Evolutionary conservation across 1,284 basidiomycete species (phyloP).

Genomic region (Cryptococcus maquisensis): DNA sequence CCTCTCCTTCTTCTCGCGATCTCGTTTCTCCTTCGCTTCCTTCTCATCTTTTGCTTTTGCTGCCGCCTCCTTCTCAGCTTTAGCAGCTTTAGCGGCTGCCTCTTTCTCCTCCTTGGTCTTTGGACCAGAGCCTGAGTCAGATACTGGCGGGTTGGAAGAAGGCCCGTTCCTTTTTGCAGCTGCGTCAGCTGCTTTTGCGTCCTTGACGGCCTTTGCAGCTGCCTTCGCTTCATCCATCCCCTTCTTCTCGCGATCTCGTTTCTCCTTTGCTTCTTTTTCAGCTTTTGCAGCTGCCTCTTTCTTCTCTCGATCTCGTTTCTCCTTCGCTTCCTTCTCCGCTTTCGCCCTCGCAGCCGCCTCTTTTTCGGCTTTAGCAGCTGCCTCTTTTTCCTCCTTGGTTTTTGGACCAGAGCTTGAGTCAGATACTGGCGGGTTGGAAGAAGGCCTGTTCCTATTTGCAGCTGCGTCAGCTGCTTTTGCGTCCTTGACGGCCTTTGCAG

Average conservation of each 20-base stretch:
- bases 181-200: not conserved
- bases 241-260: constrained; percentile 2
- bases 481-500: not conserved
- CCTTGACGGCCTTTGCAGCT: constrained; percentile 1
- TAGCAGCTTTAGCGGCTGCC: constrained; percentile 2
- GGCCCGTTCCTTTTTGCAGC: not conserved
- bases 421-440: not conserved
- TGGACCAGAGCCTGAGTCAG: not conserved
- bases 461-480: not conserved
- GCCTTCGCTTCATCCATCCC: not conserved
- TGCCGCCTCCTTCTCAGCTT: constrained; percentile 3
- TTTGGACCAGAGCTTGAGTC: not conserved
- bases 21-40: not conserved
- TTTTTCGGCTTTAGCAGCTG: not conserved
- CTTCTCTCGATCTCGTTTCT: constrained; percentile 2
- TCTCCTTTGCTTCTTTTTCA: not conserved
- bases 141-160: not conserved
- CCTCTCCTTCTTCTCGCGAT: constrained; percentile 1
- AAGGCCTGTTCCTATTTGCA: not conserved
- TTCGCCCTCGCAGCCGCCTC: not conserved
- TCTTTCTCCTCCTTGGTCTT: not conserved
- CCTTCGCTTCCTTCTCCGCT: not conserved
- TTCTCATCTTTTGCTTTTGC: not conserved
- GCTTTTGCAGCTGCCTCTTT: not conserved
- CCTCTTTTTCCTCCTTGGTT: not conserved